Base-by-base conservation (phyloP, 1,284 basidiomycete species). In the Apiotrichum akiyoshidainum region DNA sequence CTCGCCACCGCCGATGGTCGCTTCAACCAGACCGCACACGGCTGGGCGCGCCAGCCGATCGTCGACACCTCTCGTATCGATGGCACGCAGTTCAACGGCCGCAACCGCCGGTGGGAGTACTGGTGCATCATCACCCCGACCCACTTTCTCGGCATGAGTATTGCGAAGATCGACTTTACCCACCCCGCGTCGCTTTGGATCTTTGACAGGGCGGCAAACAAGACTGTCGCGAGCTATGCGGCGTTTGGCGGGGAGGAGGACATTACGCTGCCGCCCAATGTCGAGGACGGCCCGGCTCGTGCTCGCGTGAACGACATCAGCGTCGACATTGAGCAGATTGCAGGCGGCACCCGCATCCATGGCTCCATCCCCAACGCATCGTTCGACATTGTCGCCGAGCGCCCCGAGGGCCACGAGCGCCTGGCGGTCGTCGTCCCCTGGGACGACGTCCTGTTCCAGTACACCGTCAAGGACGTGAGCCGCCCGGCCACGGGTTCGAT, bases 81-180 rank as follows among this genome's bases (percentile, higher is more conserved):
- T 35, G 52, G 53, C 17, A 46, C 49, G 37, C 22, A 31, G 34
- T 50, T 54, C 22, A n/a, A 9, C 13, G 46, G 46, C 41, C 33
- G 17, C 16, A 59, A 59, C 58, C 44, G 53, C 44, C 58, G 58
- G 14, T 59, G 58, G 58, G 58, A 59, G 48, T 59, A 59, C 53
- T 59, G 58, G 58, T 52, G 54, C 44, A 33, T 59, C 26, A 21
- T 59, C 22, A 59, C 53, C 34, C 53, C 53, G 35, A 52, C 44
- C 16, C 58, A 59, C 53, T 17, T 55, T 6, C 39, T 59, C 13
- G 53, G 53, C 16, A 50, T 54, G 21, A 51, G 49, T 13, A 39
- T 59, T 8, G 53, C 58, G 39, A 52, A 45, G 17, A 54, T 59
- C 31, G 58, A 59, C 54, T 52, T 47, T 16, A 3, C 11, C 5